These are phyloP conservation scores for Silybum marianum DNA, from an alignment of 129 eudicot genomes.

Conservation along the genomic window DNA sequence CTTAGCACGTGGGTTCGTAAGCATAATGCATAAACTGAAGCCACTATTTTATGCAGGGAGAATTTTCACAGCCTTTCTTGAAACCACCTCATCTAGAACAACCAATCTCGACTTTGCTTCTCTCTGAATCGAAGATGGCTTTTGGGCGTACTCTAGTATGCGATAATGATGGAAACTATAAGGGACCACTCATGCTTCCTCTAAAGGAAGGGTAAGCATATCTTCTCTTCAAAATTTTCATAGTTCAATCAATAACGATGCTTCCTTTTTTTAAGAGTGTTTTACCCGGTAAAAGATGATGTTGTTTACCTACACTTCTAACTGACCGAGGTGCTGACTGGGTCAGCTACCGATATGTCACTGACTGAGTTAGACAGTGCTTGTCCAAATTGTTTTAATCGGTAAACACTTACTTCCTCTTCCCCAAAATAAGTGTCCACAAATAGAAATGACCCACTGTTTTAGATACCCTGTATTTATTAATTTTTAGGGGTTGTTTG, in stretches of 20 bases:
- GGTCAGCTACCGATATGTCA: neutral
- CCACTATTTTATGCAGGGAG: constrained; percentile 52
- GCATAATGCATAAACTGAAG: constrained; percentile 9
- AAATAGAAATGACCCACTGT: neutral
- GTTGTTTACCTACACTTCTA: neutral
- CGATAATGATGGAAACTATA: constrained; percentile 86
- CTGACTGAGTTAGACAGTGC: neutral
- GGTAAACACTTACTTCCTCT: too few relatives aligned
- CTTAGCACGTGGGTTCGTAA: neutral
- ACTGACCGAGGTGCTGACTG: neutral
- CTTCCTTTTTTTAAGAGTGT: neutral
- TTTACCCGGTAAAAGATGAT: neutral
- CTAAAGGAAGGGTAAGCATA: constrained; percentile 79
- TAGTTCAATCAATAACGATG: neutral
- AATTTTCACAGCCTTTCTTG: constrained; percentile 87
- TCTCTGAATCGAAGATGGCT: constrained; percentile 89
- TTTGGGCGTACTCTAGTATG: constrained; percentile 81
- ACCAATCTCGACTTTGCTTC: constrained; percentile 81
- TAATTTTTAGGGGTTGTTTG: too few relatives aligned
- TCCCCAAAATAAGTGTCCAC: neutral
- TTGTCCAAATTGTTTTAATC: neutral
- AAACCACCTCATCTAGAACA: constrained; percentile 99
- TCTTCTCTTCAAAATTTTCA: neutral
- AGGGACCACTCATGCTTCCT: constrained; percentile 86
- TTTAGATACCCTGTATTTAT: neutral